Conservation (phyloP, 1,284 basidiomycete genomes). For the Ceratobasidium sp. region DNA sequence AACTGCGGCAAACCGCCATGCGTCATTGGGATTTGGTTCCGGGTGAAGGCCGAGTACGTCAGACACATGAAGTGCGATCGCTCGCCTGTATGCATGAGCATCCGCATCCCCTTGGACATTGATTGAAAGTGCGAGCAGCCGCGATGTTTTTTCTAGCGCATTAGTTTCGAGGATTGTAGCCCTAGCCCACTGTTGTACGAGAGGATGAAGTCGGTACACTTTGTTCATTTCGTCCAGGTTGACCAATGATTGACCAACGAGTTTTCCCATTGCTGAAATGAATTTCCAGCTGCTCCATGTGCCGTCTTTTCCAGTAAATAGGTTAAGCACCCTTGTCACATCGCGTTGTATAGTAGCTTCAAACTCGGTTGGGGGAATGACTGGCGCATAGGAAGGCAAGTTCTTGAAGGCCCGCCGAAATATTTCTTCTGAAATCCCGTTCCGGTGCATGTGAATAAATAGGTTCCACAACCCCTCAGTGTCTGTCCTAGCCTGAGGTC, state of each 20-base stretch:
- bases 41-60: background rate
- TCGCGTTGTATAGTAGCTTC: background rate
- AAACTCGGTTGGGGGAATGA: background rate
- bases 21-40: background rate
- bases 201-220: background rate
- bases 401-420: background rate
- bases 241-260: background rate
- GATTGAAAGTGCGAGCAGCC: background rate
- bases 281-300: background rate
- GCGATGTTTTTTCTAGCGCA: background rate
- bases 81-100: background rate
- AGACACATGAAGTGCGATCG: background rate
- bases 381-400: background rate
- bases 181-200: background rate
- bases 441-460: background rate
- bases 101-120: background rate
- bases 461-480: constrained; percentile 4
- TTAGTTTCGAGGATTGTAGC: background rate
- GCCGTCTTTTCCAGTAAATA: background rate
- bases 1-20: background rate
- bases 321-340: background rate
- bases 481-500: background rate
- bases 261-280: background rate
- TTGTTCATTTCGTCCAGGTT: background rate
- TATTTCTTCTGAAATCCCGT: background rate